Evolutionary conservation across 2,329 filamentous ascomycete species (phyloP).

Genomic region (Pyricularia sp.): DNA sequence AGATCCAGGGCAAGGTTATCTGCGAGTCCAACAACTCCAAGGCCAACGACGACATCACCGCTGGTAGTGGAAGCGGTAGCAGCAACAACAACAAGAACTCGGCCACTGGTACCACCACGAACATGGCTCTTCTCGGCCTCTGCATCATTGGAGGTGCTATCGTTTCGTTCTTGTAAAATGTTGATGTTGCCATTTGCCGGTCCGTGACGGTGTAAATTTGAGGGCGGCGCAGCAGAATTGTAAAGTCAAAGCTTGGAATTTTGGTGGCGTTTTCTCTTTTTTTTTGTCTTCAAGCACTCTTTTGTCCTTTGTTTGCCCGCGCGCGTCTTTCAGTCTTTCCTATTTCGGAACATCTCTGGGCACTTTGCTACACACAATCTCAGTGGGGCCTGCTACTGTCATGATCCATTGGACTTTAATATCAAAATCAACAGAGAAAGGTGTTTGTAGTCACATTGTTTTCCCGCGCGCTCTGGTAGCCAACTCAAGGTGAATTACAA

Average conservation of each 20-base stretch:
- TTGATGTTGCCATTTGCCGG: slow-evolving; percentile 6
- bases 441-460: not conserved
- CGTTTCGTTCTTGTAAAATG: slow-evolving; percentile 37
- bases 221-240: not conserved
- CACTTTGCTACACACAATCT: not conserved
- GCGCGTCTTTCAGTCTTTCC: not conserved
- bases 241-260: slow-evolving; percentile 3
- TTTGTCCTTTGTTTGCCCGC: not conserved
- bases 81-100: slow-evolving; percentile 21
- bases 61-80: slow-evolving; percentile 13
- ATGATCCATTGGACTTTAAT: not conserved
- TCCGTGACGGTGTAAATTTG: not conserved
- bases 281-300: not conserved
- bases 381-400: not conserved
- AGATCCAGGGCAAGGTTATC: slow-evolving; percentile 33
- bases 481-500: not conserved
- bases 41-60: slow-evolving; percentile 35
- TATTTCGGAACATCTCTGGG: not conserved
- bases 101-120: slow-evolving; percentile 32
- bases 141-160: slow-evolving; percentile 30
- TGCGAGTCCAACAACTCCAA: slow-evolving; percentile 38
- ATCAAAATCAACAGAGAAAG: not conserved
- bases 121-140: slow-evolving; percentile 33
- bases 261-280: slow-evolving; percentile 5
- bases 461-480: not conserved